Evolutionary conservation across 2,329 filamentous ascomycete genomes (phyloP), one percentile per base, ranked within the genome.

Genomic region (Sodiomyces alkalinus): DNA sequence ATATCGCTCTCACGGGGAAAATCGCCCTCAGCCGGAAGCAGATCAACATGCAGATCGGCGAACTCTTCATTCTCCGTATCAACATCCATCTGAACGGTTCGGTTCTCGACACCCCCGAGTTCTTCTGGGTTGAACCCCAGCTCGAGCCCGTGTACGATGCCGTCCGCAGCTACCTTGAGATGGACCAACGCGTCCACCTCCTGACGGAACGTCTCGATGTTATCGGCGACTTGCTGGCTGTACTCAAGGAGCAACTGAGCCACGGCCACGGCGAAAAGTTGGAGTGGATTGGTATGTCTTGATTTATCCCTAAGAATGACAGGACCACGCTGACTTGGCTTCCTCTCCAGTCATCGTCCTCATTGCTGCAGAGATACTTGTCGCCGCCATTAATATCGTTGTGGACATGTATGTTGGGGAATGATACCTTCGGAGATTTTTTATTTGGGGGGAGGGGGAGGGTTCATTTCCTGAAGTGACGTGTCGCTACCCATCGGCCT

Each of bases 11-110:
- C 39, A 94, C 87, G 0, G 90, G 90, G 38, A 90, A 86, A 46
- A 90, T 98, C 46, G 77, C 81, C 31, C 71, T 98, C 33, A 83
- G 76, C 33, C 74, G 87, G 23, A 74, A 74, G 33, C 75, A 96
- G 50, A 94, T 98, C 62, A 96, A 96, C 62, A 96, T 96, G 86
- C 86, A 96, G 55, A 94, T 98, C 35, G 90, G 90, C 49, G 86
- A 98, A 58, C 71, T 98, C 30, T 98, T 98, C 54, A 96, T 98
- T 47, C 62, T 98, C 18, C 74, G 90, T 34, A 96, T 98, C 58
- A 94, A 90, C 52, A 96, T 98, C 46, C 92, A 98, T 55, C 68
- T 98, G 28, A 93, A 96, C 52, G 90, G 90, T 19, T 92, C 82
- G 17, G 86, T 98, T 5, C 75, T 98, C 21, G 90, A 98, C 51